A percentile compares a stretch with the other conserved stretches of the same genome.
Conservation (phyloP, 2,329 filamentous ascomycete genomes). For the Colletotrichum coccodes region DNA sequence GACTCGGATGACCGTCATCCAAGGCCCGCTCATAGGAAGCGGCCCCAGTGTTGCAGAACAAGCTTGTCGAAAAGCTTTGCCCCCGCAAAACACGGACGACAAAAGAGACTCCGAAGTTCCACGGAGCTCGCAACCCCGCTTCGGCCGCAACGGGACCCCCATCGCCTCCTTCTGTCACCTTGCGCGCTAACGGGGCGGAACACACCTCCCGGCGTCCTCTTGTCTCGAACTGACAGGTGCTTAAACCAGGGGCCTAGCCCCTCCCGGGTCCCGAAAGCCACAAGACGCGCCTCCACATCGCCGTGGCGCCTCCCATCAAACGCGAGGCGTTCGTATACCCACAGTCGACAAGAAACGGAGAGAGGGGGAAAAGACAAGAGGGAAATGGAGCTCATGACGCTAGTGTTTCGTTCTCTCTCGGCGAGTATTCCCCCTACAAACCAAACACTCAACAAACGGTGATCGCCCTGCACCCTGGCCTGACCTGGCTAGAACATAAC, state of each 20-base stretch:
- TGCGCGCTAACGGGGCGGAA: neutral
- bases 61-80: slow-evolving; percentile 1
- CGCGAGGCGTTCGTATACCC: slow-evolving; percentile 7
- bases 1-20: neutral
- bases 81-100: neutral
- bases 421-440: neutral
- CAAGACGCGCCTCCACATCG: neutral
- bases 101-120: slow-evolving; percentile 1
- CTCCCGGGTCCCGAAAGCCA: neutral
- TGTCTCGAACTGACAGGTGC: slow-evolving; percentile 15
- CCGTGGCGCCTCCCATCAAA: neutral
- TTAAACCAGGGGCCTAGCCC: neutral
- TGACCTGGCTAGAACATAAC: slow-evolving; percentile 10
- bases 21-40: slow-evolving; percentile 5
- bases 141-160: slow-evolving; percentile 19
- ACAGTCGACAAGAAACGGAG: slow-evolving; percentile 1
- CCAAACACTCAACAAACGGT: slow-evolving; percentile 11
- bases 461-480: neutral
- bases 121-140: slow-evolving; percentile 6
- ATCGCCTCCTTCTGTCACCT: slow-evolving; percentile 3
- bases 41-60: slow-evolving; percentile 22
- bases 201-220: neutral
- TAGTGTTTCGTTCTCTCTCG: slow-evolving; percentile 20
- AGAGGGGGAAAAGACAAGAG: neutral
- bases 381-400: neutral